Evolutionary conservation across 768 basidiomycete genomes (phyloP), one percentile per base, ranked within the genome.

Genomic region (Collybia mongolica): DNA sequence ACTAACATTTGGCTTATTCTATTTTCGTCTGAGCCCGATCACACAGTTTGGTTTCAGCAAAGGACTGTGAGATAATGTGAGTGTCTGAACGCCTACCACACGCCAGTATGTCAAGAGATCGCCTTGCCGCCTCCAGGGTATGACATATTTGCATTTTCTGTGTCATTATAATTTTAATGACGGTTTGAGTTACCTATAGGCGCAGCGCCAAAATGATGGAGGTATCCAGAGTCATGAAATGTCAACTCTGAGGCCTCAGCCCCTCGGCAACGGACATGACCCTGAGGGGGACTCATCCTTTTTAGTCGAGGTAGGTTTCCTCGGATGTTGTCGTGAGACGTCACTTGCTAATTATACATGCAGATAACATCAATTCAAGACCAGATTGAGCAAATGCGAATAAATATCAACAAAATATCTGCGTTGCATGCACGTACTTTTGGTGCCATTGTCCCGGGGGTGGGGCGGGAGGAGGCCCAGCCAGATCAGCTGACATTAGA

Each of bases 401-500:
- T 59, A 23, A 73, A 73, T 55, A 61, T 79, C 39, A 54, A 61
- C 26, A 64, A 65, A 41, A 72, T 79, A 24, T 57, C 72, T 9
- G 58, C 63, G 6, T 60, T 74, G 39, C 72, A 76, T 44, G 50
- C 58, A 14, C 75, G 71, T 36, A 62, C 69, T n/a, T 49, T 76
- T 9, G 68, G 68, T 51, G 63, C 66, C 17, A 62, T 73, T 23
- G 67, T 65, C 36, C 66, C 66, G n/a, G 59, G 57, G 32, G 54
- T 53, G n/a, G 48, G 59, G 24, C 55, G 57, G 7, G 68, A 68
- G 17, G 45, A 60, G n/a, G 56, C 57, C 7, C 63, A 79, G 51
- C 73, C 89, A 20, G 81, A 83, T n/a, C 70, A 76, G 15, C 71
- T 89, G 45, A 72, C 83, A 14, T 69, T 66, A 14, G 80, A 86